Evolutionary conservation across 202 grass and related monocot species (phyloP).

Genomic region (Musa balbisiana): DNA sequence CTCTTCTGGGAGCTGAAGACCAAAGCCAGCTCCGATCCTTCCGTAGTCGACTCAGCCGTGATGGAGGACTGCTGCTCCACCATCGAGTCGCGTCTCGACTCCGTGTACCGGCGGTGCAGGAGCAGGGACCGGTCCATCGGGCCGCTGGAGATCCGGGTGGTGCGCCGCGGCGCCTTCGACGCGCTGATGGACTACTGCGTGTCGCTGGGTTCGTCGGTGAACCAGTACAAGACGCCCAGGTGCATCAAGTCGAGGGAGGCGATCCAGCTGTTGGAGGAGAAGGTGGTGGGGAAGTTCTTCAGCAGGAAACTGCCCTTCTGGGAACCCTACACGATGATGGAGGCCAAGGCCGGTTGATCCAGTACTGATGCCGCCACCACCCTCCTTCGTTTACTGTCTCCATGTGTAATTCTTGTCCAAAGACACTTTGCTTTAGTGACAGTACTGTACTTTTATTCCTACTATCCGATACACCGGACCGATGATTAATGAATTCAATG

Average conservation of each 20-base stretch:
- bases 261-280: conserved; percentile 44
- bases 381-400: too few species aligned
- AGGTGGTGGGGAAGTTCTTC: conserved; percentile 45
- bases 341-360: neutral
- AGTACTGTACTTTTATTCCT: too few species aligned
- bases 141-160: conserved; percentile 59
- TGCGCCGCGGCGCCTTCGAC: conserved; percentile 52
- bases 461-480: too few species aligned
- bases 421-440: too few species aligned
- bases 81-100: conserved; percentile 48
- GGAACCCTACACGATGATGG: conserved; percentile 42
- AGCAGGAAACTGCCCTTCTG: conserved; percentile 45
- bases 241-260: conserved; percentile 62
- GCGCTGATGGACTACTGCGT: conserved; percentile 74
- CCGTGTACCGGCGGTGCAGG: conserved; percentile 58
- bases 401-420: too few species aligned
- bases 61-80: conserved; percentile 48
- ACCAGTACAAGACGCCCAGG: conserved; percentile 83
- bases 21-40: neutral
- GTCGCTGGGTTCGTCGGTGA: conserved; percentile 62
- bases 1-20: conserved; percentile 72
- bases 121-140: conserved; percentile 55
- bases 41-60: neutral
- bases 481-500: too few species aligned
- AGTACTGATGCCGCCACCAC: neutral